These are phyloP conservation scores for Talaromyces sp. DNA, from an alignment of 2,329 filamentous ascomycete species.

Conservation along the genomic window DNA sequence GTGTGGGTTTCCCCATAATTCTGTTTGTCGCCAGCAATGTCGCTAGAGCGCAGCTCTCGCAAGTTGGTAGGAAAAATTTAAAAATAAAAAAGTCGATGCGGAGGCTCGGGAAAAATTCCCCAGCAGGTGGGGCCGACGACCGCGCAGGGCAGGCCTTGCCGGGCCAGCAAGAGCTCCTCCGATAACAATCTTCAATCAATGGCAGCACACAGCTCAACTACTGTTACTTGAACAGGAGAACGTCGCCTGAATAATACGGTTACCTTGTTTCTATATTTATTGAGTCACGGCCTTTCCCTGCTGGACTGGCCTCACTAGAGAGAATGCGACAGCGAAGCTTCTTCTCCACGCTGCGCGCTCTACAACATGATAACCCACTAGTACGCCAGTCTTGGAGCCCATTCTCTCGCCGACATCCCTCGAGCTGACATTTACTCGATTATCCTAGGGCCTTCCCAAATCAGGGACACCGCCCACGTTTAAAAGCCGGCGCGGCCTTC, in stretches of 20 bases:
- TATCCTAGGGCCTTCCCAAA: constrained; percentile 70
- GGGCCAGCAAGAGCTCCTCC: neutral
- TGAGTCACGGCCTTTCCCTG: neutral
- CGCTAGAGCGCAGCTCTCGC: neutral
- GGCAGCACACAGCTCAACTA: neutral
- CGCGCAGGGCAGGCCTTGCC: constrained; percentile 7
- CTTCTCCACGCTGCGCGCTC: constrained; percentile 51
- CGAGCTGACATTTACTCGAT: neutral
- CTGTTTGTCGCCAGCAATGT: neutral
- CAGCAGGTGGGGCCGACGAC: constrained; percentile 1
- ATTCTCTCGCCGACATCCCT: neutral
- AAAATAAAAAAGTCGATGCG: neutral
- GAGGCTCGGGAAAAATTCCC: constrained; percentile 14
- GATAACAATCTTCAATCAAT: neutral
- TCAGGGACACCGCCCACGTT: constrained; percentile 64
- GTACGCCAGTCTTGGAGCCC: constrained; percentile 42
- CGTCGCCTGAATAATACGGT: neutral
- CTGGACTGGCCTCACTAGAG: neutral
- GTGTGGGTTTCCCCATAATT: neutral
- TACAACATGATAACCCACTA: constrained; percentile 81
- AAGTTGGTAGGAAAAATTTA: neutral
- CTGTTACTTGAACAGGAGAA: neutral
- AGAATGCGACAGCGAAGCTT: constrained; percentile 36
- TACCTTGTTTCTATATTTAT: neutral
- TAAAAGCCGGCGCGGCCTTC: constrained; percentile 72